Base-by-base conservation (phyloP, 768 basidiomycete genomes). In the Lactarius trivialis region DNA sequence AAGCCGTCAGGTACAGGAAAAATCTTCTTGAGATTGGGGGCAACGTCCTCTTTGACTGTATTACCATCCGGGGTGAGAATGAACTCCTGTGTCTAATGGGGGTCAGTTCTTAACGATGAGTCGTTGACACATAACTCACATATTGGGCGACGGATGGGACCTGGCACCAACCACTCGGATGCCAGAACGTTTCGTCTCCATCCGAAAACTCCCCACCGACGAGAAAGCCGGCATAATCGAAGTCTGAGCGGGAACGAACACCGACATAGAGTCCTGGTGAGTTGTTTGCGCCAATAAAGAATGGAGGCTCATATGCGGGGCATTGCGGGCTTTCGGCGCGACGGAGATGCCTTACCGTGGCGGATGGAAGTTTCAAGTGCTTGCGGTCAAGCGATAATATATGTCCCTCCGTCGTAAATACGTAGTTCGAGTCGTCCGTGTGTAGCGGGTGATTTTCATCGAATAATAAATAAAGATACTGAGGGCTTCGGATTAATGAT, bases 351-450 rank as follows among this genome's bases (percentile, higher is more conserved):
- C 81, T 81, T 19, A 85, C 82, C 4, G 81, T 74, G 34, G 81
- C 65, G n/a, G 88, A 84, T 39, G 82, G 74, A 8, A 82, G 80
- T 64, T 77, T 81, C 32, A 89, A 76, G 55, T 82, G 76, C 51
- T 81, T 69, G 41, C 68, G 72, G 1, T 83, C 84, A 21, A 97
- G 80, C 12, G 79, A 79, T 49, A 99, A 77, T 28, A 93, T 80
- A 71, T 99, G 97, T 0, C 96, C 97, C 73, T 98, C 97, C 1
- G 97, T 99, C 7, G 94, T 92, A 71, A 97, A 89, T 11, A 98
- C 91, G 65, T 86, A 89, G 71, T 93, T 90, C 0, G 89, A 89
- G 70, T 91, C 87, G 68, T 91, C 87, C 3, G 71, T 74, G 68
- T 93, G 84, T 28, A 94, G 69, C 0, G 79, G 79, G 66, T 92